phyloP scores from a whole-genome alignment of 2,329 filamentous ascomycete genomes.

The Xylaria sp. region DNA sequence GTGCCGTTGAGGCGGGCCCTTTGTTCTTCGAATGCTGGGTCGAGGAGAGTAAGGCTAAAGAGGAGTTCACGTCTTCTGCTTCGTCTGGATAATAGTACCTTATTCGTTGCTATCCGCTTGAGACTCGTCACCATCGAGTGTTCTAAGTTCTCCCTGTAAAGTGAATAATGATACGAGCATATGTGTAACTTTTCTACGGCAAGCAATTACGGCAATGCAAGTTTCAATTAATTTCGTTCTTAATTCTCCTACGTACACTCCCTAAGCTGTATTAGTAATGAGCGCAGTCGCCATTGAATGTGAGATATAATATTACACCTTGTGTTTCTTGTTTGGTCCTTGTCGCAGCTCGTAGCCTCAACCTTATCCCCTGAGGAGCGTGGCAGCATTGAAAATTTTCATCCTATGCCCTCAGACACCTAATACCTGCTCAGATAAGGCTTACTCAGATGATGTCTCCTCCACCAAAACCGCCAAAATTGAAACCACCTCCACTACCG shows the following conservation, averaged over 20 bases:
- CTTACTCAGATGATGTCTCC: constrained; percentile 33
- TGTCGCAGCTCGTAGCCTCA: not conserved
- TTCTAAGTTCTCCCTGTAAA: not conserved
- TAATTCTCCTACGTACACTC: no score
- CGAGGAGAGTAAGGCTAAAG: constrained; percentile 56
- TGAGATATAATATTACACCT: constrained; percentile 19
- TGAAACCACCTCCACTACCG: constrained; percentile 39
- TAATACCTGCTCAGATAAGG: not conserved
- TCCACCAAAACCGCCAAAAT: constrained; percentile 45
- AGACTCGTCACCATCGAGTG: not conserved
- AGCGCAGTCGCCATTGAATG: not conserved
- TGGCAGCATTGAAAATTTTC: not conserved
- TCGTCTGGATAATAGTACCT: constrained; percentile 12
- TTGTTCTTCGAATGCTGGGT: constrained; percentile 70
- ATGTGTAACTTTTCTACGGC: not conserved
- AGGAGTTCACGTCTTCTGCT: constrained; percentile 15
- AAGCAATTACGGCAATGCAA: not conserved
- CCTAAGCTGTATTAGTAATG: constrained; percentile 3
- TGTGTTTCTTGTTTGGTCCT: not conserved
- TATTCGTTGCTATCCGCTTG: not conserved
- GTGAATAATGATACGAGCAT: not conserved
- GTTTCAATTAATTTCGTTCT: not conserved
- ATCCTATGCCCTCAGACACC: not conserved
- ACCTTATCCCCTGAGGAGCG: not conserved
- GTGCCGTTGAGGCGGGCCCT: constrained; percentile 59